Base-by-base conservation (phyloP, 192 early-diverging fungal species). In the Entrophospora sp. region DNA sequence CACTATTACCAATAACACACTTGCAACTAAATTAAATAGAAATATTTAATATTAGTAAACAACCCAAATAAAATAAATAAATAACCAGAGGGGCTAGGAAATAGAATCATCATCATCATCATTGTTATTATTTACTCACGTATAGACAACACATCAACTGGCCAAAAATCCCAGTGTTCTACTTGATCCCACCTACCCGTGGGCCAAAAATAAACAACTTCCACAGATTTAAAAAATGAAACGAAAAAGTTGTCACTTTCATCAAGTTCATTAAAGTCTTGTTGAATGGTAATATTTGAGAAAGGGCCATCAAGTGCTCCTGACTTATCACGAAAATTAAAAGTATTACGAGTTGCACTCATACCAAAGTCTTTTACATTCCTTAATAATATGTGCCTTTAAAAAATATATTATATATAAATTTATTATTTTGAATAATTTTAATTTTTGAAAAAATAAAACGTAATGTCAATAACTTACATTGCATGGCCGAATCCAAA, bases 131-230 rank as follows among this genome's bases (percentile, higher is more conserved):
- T 18, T 22, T 5, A 46, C 10, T 24, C 24, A 46, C 45, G 7
- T 46, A 46, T 46, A 37, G n/a, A 36, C 4, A 58, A 10, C 16
- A 58, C 56, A 27, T 38, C 13, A n/a, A 58, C 9, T n/a, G 56
- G 56, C 56, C 56, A 58, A 9, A 58, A 58, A 38, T 58, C 20
- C 56, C 56, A 58, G 0, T 38, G 5, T 18, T 32, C 30, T 5
- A 58, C 0, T 37, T 58, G 56, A 58, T 58, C 56, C 56, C 56
- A 58, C 36, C 56, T n/a, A 3, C 56, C 56, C n/a, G n/a, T 14
- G 3, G 36, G 32, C 56, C 56, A 58, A 24, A 58, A 58, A 37
- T 38, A 58, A 3, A 37, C 35, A 4, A 18, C 56, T 8, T 35
- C n/a, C 2, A 58, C 10, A 24, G 56, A 58, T 12, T 58, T 5